phyloP scores from a whole-genome alignment of 441 rosid species.

The Corymbia calophylla region DNA sequence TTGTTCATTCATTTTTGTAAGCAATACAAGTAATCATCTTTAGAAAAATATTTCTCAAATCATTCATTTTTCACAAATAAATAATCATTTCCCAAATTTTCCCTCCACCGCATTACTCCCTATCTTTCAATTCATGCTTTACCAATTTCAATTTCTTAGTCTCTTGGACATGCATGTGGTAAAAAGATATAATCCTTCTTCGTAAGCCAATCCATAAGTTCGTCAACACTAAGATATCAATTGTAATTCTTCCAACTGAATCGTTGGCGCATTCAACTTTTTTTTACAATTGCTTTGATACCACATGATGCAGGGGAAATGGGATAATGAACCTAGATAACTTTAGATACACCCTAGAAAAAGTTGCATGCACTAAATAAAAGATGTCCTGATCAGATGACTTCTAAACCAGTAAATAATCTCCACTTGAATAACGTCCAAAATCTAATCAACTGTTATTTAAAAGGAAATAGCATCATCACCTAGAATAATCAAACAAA shows the following conservation, averaged over 20 bases:
- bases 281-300: not conserved
- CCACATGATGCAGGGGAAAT: not conserved
- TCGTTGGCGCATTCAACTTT: not conserved
- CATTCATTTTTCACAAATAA: not conserved
- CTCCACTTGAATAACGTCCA: rapidly evolving
- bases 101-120: not conserved
- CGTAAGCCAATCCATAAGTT: not conserved
- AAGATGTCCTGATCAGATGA: not conserved
- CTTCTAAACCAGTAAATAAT: not conserved
- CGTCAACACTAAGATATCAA: not conserved
- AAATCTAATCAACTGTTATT: too few species aligned
- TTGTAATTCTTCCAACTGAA: not conserved
- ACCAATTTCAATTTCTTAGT: not conserved
- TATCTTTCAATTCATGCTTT: not conserved
- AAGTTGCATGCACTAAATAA: not conserved
- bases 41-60: not conserved
- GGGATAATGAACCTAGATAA: not conserved
- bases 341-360: not conserved
- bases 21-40: not conserved
- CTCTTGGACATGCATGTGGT: not conserved
- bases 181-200: not conserved
- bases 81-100: not conserved
- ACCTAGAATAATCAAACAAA: too few species aligned
- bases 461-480: too few species aligned
- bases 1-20: not conserved